Percentiles rank a stretch among this genome's conserved stretches.
phyloP scores from a whole-genome alignment of 1,139 yeast genomes.

The Pichia sp. region DNA sequence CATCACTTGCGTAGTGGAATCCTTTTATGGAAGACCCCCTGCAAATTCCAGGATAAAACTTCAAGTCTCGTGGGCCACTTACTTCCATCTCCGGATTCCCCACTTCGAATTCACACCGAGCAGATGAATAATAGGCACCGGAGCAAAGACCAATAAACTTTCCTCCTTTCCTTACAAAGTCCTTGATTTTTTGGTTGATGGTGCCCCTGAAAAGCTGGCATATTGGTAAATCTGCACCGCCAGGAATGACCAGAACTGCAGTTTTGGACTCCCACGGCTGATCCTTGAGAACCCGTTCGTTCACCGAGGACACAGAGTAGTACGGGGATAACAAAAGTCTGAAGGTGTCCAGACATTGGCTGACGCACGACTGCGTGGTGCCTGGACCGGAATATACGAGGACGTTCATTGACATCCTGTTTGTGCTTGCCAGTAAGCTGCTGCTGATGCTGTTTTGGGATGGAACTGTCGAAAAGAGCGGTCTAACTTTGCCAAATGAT shows the following conservation, averaged over 20 bases:
- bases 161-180: slow-evolving; percentile 77
- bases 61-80: slow-evolving; percentile 75
- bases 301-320: slow-evolving; percentile 78
- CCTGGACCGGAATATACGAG: slow-evolving; percentile 79
- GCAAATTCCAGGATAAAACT: slow-evolving; percentile 74
- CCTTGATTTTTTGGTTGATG: slow-evolving; percentile 56
- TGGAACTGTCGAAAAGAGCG: neutral
- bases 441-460: neutral
- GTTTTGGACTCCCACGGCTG: slow-evolving; percentile 92
- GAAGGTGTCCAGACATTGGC: slow-evolving; percentile 74
- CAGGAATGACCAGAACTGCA: slow-evolving; percentile 79
- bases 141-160: slow-evolving; percentile 85
- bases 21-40: slow-evolving; percentile 82
- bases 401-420: slow-evolving; percentile 55
- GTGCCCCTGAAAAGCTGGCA: slow-evolving; percentile 66
- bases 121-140: slow-evolving; percentile 88
- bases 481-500: neutral
- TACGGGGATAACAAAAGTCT: slow-evolving; percentile 75
- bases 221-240: slow-evolving; percentile 89
- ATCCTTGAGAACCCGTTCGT: slow-evolving; percentile 53
- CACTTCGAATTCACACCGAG: slow-evolving; percentile 75
- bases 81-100: slow-evolving; percentile 72
- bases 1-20: slow-evolving; percentile 69
- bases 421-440: neutral
- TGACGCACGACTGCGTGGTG: slow-evolving; percentile 79